Base-by-base conservation (phyloP, 2,329 filamentous ascomycete species). In the Cytospora mali region DNA sequence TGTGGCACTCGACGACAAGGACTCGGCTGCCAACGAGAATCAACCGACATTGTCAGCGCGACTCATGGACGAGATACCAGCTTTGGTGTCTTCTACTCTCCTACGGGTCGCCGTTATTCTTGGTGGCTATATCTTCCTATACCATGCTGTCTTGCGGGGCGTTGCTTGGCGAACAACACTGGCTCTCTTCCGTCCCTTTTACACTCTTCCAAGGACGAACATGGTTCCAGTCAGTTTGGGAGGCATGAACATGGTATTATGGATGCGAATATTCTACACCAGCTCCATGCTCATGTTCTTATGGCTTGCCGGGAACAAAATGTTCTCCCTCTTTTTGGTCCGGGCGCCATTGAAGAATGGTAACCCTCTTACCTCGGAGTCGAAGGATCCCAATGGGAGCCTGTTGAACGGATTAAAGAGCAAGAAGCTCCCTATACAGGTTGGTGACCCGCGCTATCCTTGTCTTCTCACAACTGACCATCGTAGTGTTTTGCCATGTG, bases 321-420 rank as follows among this genome's bases (percentile, higher is more conserved):
- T 90, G 28, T 97, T 97, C 73, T 89, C 89, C 6, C 77, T 88
- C n/a, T 93, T 92, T 74, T 85, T 97, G 71, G 86, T 88, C 28
- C 88, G 90, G 73, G 87, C 90, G 69, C 94, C 94, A 0, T 73
- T 96, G 59, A 97, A 96, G 79, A 91, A 91, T 68, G 88, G 84
- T n/a, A 85, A 88, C 70, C 93, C 93, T 4, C 83, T 98, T 61
- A 97, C 92, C 0, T 84, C 85, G 21, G 91, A 94, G 68, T 91
- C 92, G 18, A 95, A 91, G 71, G 93, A 97, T 74, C 92, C 94
- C 0, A 98, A 97, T 71, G 93, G 92, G 39, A 97, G 91, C 72
- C 80, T 98, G 29, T 75, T 98, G 55, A 92, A 88, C 62, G 94
- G 94, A 0, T 75, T 98, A 52, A 93, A 88, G 73, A 89, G 89